Conservation (phyloP, 441 rosid genomes). For the Gossypium schwendimanii region DNA sequence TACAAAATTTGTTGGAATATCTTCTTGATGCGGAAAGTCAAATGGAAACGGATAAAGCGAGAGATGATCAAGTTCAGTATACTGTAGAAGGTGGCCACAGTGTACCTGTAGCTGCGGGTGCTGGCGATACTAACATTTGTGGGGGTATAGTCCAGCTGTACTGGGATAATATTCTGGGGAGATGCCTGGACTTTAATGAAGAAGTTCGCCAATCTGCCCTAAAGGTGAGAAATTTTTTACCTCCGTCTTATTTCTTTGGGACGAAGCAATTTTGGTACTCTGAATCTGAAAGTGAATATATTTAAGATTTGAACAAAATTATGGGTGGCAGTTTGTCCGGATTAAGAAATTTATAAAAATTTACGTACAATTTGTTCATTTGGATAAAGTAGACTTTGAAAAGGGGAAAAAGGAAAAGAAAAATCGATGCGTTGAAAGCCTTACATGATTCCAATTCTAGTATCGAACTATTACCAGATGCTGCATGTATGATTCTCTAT, state of each 20-base stretch:
- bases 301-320: not conserved
- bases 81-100: constrained; percentile 48
- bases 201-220: constrained; percentile 89
- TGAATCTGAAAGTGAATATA: not conserved
- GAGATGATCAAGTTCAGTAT: constrained; percentile 28
- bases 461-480: not conserved
- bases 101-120: constrained; percentile 99
- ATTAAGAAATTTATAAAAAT: not conserved
- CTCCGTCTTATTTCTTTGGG: constrained; percentile 3
- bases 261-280: not conserved
- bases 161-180: constrained; percentile 84
- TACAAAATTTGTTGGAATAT: constrained; percentile 90
- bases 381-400: not conserved
- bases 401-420: not conserved
- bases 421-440: not conserved
- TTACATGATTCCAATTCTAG: not conserved
- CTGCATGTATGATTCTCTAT: not conserved
- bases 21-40: constrained; percentile 96
- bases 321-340: not conserved
- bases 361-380: not conserved
- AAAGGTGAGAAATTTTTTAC: constrained; percentile 52
- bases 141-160: constrained; percentile 97
- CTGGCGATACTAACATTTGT: constrained; percentile 97
- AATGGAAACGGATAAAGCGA: constrained; percentile 65
- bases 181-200: constrained; percentile 80